Percentiles rank a stretch among this genome's conserved stretches.
Conservation (phyloP, 352 stramenopile species). For the Blastocystis sp. region DNA sequence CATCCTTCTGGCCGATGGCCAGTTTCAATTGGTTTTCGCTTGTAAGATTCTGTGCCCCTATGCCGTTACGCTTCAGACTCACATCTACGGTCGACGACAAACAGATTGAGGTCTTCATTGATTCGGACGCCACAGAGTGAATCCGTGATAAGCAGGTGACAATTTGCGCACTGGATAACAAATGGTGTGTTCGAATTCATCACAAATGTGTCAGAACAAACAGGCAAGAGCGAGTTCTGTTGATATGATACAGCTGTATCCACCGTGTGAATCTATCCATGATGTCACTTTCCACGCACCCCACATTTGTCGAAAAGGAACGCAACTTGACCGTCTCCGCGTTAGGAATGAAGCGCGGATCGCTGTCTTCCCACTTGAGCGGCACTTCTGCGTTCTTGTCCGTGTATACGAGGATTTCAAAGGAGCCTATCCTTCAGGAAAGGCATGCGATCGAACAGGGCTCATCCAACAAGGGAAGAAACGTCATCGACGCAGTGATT, state of each 20-base stretch:
- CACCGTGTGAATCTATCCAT: constrained; percentile 83
- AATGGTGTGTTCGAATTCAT: neutral
- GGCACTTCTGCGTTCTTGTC: constrained; percentile 86
- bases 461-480: constrained; percentile 91
- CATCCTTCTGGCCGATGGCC: neutral
- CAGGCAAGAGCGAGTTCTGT: constrained; percentile 56
- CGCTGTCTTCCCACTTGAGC: constrained; percentile 88
- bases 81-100: neutral
- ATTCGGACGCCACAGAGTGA: constrained; percentile 1
- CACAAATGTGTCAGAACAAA: constrained; percentile 6
- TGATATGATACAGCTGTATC: constrained; percentile 94
- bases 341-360: constrained; percentile 92
- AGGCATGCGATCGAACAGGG: constrained; percentile 68
- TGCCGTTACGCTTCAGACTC: neutral
- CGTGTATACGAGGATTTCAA: constrained; percentile 96
- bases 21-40: neutral
- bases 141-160: neutral
- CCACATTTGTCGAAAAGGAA: constrained; percentile 90
- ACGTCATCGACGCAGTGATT: constrained; percentile 95
- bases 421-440: constrained; percentile 65
- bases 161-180: constrained; percentile 16
- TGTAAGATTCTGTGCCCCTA: constrained; percentile 15
- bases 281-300: neutral
- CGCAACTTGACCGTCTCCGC: constrained; percentile 88
- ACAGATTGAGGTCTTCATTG: constrained; percentile 8